Conservation (phyloP, 345 rosid species). For the Sisymbrium irio region DNA sequence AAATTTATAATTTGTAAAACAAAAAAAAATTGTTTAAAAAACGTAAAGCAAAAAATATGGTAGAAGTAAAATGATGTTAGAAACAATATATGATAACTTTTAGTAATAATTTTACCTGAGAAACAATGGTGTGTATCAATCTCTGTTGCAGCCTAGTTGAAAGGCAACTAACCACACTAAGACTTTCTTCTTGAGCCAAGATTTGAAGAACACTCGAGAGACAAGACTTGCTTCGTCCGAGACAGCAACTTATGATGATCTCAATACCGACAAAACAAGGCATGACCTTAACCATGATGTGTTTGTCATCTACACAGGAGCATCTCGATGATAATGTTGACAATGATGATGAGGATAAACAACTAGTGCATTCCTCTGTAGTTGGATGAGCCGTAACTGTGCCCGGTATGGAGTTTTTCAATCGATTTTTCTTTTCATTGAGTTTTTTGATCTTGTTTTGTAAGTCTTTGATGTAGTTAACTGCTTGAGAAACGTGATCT, state of each 20-base stretch:
- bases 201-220: conserved; percentile 32
- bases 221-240: conserved; percentile 19
- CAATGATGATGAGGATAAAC: conserved; percentile 20
- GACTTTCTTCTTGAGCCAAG: conserved; percentile 11
- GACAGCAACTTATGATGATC: conserved; percentile 31
- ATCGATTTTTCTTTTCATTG: conserved; percentile 10
- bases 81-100: neutral
- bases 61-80: neutral
- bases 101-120: conserved; percentile 16
- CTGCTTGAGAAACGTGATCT: conserved; percentile 28
- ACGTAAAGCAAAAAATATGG: too few relatives aligned
- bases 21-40: too few relatives aligned
- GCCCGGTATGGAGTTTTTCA: neutral
- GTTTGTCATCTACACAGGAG: conserved; percentile 28
- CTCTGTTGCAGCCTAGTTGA: conserved; percentile 22
- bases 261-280: conserved; percentile 30
- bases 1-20: neutral
- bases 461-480: conserved; percentile 28
- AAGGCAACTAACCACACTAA: conserved; percentile 29
- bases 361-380: conserved; percentile 30
- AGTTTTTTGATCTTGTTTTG: conserved; percentile 26
- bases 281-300: conserved; percentile 17
- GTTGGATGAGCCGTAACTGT: neutral
- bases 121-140: conserved; percentile 31
- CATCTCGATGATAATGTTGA: conserved; percentile 15